Conservation (phyloP, 2,329 filamentous ascomycete genomes). For the Colletotrichum tropicale region DNA sequence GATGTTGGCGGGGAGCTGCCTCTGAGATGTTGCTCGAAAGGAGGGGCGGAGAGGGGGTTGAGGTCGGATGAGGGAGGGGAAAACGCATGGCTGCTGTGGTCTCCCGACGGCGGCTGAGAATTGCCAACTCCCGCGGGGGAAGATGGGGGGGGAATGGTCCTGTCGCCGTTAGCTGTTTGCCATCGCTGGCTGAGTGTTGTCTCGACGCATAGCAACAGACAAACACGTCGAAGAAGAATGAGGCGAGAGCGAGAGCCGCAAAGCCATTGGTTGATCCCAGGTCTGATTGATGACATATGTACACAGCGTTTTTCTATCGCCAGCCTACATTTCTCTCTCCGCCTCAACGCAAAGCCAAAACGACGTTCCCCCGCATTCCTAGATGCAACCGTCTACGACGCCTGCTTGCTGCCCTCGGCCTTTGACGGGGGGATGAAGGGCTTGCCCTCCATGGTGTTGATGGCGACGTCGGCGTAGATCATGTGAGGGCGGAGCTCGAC, state of each 20-base stretch:
- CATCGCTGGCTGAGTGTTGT: not conserved
- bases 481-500: slow-evolving; percentile 74
- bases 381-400: not conserved
- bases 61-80: not conserved
- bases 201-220: not conserved
- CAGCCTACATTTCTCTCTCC: slow-evolving; percentile 10
- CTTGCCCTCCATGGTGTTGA: slow-evolving; percentile 46
- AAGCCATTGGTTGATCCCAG: slow-evolving; percentile 6
- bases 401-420: slow-evolving; percentile 21
- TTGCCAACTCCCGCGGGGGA: not conserved
- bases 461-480: slow-evolving; percentile 62
- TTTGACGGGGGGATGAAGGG: slow-evolving; percentile 37
- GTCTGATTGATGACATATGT: slow-evolving; percentile 24
- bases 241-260: not conserved
- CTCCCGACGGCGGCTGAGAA: not conserved
- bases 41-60: not conserved
- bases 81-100: not conserved
- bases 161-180: not conserved
- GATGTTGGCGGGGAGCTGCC: not conserved
- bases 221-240: not conserved
- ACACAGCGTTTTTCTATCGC: slow-evolving; percentile 23
- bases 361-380: not conserved
- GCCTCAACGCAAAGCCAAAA: not conserved
- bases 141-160: not conserved
- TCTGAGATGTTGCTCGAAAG: not conserved